Evolutionary conservation across 1,139 yeast genomes (phyloP).

Genomic region (Hemisphaericaspora xylanilytica): DNA sequence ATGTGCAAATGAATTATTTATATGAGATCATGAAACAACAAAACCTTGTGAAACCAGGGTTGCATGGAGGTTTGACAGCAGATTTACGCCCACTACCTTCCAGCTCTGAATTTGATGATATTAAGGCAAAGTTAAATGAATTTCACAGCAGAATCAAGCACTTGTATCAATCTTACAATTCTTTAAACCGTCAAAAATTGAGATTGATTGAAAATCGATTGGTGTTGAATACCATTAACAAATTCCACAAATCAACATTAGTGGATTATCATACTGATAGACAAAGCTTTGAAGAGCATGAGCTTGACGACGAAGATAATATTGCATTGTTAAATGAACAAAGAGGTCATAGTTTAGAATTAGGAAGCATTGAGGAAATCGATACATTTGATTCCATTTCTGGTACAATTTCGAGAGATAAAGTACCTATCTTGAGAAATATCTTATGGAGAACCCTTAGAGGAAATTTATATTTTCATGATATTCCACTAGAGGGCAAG

Average conservation of each 20-base stretch:
- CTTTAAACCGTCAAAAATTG: constrained; percentile 22
- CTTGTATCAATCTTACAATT: constrained; percentile 30
- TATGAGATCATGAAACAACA: constrained; percentile 37
- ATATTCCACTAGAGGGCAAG: constrained; percentile 42
- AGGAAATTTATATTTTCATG: constrained; percentile 53
- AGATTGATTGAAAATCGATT: constrained; percentile 33
- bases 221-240: constrained; percentile 31
- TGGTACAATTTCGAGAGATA: constrained; percentile 47
- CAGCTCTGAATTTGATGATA: constrained; percentile 31
- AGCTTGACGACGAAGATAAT: constrained; percentile 28
- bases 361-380: constrained; percentile 31
- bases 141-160: constrained; percentile 31
- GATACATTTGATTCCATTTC: constrained; percentile 48
- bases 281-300: constrained; percentile 11
- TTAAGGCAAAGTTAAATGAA: constrained; percentile 21
- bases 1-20: constrained; percentile 28
- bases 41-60: constrained; percentile 22
- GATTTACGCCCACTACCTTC: constrained; percentile 30
- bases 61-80: constrained; percentile 17
- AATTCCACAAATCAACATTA: constrained; percentile 24
- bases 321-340: constrained; percentile 31
- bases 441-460: constrained; percentile 56
- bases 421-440: constrained; percentile 46
- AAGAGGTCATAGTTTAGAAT: constrained; percentile 27
- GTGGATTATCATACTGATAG: constrained; percentile 13